Base-by-base conservation (phyloP, 1,139 yeast genomes). In the Taphrina confusa region DNA sequence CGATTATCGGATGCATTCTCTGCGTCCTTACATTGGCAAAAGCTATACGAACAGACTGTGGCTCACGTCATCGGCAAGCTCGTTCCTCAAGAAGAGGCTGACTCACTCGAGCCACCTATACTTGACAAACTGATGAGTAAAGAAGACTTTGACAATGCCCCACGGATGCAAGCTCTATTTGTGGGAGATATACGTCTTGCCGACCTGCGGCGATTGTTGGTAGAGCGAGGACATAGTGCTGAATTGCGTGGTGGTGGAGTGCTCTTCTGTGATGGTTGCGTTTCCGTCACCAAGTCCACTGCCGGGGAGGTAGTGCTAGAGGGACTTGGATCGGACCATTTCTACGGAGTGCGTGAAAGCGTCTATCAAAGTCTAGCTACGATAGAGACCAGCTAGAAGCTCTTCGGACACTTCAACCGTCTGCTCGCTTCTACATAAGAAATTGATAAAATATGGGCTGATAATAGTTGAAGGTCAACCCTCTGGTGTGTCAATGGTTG, bases 221-320 rank as follows among this genome's bases (percentile, higher is more conserved):
- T 79, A 28, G 76, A 78, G 18, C 73, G 75, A 57, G 86, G 88
- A 60, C 81, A 86, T 67, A 77, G 77, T 61, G 96, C 96, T 0
- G 97, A 91, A 68, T 89, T 92, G 71, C 83, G 87, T 69, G 94
- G 97, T 61, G 97, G 90, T 70, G 98, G 97, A 70, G 84, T 91
- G 0, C 75, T 92, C 57, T 95, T 91, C 6, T 87, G 95, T 39
- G 91, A 91, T 68, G 87, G 86, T 63, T 76, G 76, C 60, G 80
- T 92, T 25, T 85, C 91, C 1, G 82, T 92, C 6, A 76, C 89
- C 62, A 91, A 92, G 71, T 78, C 87, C 2, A 81, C 82, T 8
- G 90, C 90, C 52, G 96, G 97, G 42, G 86, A 86, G 69, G 80
- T 94, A 20, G 76, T 85, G 6, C 83, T 94, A 25, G 96, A 92